Evolutionary conservation across 345 rosid species (phyloP).

Genomic region (Heritiera fomes): DNA sequence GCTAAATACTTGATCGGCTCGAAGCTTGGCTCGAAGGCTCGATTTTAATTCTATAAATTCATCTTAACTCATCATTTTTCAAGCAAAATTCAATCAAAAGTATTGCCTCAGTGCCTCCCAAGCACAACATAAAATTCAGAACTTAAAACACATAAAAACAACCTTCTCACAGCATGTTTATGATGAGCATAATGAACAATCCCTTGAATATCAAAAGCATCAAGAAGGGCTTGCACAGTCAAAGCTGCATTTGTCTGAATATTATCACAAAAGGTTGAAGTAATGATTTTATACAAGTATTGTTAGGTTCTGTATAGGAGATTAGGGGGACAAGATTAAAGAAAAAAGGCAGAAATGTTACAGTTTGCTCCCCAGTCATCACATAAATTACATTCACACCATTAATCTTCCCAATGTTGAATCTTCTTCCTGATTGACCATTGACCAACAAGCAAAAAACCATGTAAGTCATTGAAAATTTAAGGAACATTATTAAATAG

Average conservation of each 20-base stretch:
- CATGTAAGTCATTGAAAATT: background rate
- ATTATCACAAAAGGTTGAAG: background rate
- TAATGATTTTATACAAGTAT: background rate
- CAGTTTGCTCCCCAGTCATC: conserved; percentile 40
- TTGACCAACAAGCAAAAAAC: background rate
- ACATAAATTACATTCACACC: conserved; percentile 33
- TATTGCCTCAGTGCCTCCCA: too few relatives aligned
- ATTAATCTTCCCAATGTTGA: conserved; percentile 36
- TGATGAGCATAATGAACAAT: conserved; percentile 40
- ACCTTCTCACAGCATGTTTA: too few relatives aligned
- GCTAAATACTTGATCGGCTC: too few relatives aligned
- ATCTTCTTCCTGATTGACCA: conserved; percentile 40
- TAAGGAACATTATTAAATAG: background rate
- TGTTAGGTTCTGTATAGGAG: background rate
- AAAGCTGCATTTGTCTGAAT: conserved; percentile 34
- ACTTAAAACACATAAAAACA: too few relatives aligned
- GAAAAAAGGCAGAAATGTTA: background rate
- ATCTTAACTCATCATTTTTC: too few relatives aligned
- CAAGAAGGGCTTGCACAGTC: conserved; percentile 35
- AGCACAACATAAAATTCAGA: too few relatives aligned
- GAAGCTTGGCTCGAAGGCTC: too few relatives aligned
- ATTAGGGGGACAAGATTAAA: background rate
- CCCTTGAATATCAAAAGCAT: conserved; percentile 31
- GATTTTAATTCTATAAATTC: too few relatives aligned
- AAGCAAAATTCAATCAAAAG: too few relatives aligned